Base-by-base conservation (phyloP, 768 basidiomycete genomes). In the Boletales sp. region DNA sequence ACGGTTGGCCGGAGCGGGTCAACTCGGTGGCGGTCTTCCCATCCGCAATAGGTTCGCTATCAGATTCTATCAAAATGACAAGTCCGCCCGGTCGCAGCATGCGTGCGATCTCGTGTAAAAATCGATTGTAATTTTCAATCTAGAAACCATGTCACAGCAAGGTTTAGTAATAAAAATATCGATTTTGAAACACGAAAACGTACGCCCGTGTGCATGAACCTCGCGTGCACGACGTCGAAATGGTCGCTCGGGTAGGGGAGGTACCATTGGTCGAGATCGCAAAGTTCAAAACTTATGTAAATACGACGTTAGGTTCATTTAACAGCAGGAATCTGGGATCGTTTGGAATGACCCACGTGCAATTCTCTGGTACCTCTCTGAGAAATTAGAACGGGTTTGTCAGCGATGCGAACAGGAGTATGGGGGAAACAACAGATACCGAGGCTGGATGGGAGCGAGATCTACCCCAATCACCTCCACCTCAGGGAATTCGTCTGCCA, bases 11-110 rank as follows among this genome's bases (percentile, higher is more conserved):
- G 36, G 60, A 59, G 56, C 59, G 59, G 58, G 64, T 62, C 54
- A 67, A 62, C 10, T 71, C 63, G 34, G 68, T 65, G 27, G 74
- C 70, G 12, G 63, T 68, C 59, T 72, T 75, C 50, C 69, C 73
- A 58, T 80, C 73, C 19, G 71, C 73, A 18, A 75, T 69, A 10
- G 81, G 84, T 46, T 70, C 71, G 47, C 76, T 73, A 55, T 80
- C 82, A 24, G 77, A 75, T 50, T 87, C 86, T 49, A 86, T 78
- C 36, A 87, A 66, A 49, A 87, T 77, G 54, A 85, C 73, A 39
- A 88, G 73, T 18, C 86, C 86, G 49, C 85, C 85, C 30, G 84
- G 84, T 30, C 83, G 81, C 32, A 87, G 75, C 56, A 88, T 72
- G 52, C 86, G 82, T 42, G 73, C 77, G 40, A 84, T 73, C 68